These are phyloP conservation scores for Lentinula raphanica DNA, from an alignment of 768 basidiomycete genomes.

Conservation along the genomic window DNA sequence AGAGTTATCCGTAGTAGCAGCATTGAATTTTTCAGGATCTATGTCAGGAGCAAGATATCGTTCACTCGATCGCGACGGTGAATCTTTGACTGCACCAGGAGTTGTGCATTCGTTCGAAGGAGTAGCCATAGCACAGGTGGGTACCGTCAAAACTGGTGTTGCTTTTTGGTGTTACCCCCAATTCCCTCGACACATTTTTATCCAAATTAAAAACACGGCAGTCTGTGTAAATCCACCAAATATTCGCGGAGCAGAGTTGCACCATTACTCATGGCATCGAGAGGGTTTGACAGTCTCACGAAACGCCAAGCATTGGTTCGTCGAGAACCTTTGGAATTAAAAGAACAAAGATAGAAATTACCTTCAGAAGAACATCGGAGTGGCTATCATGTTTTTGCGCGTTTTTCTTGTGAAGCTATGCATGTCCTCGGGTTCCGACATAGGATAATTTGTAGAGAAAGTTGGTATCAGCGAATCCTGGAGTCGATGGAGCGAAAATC, in stretches of 20 bases:
- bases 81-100: background rate
- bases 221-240: background rate
- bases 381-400: no score
- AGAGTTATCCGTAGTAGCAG: background rate
- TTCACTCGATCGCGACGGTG: background rate
- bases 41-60: background rate
- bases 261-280: background rate
- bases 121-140: background rate
- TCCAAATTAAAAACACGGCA: background rate
- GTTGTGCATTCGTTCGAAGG: background rate
- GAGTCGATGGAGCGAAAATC: background rate
- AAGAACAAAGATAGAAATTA: background rate
- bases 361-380: background rate
- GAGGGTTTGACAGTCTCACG: background rate
- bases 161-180: background rate
- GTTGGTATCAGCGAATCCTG: background rate
- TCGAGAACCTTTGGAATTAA: background rate
- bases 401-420: background rate
- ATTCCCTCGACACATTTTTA: background rate
- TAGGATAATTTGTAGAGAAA: background rate
- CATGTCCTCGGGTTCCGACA: constrained; percentile 1
- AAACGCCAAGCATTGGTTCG: background rate
- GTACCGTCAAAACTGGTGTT: background rate
- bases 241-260: background rate
- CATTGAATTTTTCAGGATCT: background rate